These are phyloP conservation scores for Gastrolobium bilobum DNA, from an alignment of 306 rosid species.

Conservation along the genomic window DNA sequence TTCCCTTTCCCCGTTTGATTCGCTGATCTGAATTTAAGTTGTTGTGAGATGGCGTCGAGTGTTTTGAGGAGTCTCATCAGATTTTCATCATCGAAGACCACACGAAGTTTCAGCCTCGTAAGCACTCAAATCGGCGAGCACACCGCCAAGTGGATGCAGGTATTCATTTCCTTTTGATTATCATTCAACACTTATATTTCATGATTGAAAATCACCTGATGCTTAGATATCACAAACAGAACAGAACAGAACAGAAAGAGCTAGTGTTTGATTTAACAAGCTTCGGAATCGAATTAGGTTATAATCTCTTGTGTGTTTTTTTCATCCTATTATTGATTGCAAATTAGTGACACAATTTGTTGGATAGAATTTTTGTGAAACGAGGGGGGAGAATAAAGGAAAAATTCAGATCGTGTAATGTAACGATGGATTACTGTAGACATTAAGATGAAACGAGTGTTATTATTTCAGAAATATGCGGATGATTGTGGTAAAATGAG, in stretches of 20 bases:
- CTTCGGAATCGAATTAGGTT: constrained; percentile 37
- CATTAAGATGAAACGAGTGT: not conserved
- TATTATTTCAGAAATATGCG: not conserved
- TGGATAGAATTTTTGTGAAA: not conserved
- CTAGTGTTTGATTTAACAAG: not conserved
- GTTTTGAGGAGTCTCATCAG: constrained; percentile 67
- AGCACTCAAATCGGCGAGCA: constrained; percentile 69
- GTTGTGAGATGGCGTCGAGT: constrained; percentile 75
- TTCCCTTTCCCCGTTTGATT: constrained; percentile 24
- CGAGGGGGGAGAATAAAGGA: not conserved
- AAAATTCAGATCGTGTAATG: not conserved
- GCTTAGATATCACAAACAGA: not conserved
- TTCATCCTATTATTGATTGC: not conserved
- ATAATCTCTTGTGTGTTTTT: not conserved
- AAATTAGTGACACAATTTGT: constrained; percentile 6
- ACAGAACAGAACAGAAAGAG: no score
- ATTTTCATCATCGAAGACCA: constrained; percentile 56
- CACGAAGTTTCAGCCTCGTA: constrained; percentile 69
- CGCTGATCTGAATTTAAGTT: constrained; percentile 30
- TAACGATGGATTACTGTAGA: constrained; percentile 8
- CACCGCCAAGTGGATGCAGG: constrained; percentile 97
- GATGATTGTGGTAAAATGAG: not conserved
- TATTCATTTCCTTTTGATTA: constrained; percentile 22
- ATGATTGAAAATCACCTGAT: not conserved
- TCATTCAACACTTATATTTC: constrained; percentile 1